A percentile compares a stretch with the other conserved stretches of the same genome.
Conservation (phyloP, 192 early-diverging fungal genomes). For the Backusella parvicylindrica region DNA sequence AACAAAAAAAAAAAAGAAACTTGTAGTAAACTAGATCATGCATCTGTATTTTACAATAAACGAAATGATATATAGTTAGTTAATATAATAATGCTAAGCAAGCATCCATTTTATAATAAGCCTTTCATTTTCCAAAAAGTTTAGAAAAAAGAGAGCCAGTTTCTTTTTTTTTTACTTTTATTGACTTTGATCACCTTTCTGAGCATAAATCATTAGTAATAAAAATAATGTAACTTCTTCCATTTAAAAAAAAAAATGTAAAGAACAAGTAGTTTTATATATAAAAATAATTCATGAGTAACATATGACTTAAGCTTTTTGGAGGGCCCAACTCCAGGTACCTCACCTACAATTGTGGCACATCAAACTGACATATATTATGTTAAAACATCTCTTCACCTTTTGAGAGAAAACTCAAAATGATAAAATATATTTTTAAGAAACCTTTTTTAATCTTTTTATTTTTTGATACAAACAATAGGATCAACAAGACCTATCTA, state of each 20-base stretch:
- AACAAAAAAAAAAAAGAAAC: neutral
- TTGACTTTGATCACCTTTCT: too few species aligned
- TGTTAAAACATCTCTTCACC: too few species aligned
- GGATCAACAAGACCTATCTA: neutral
- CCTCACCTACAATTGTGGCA: neutral
- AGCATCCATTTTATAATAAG: neutral
- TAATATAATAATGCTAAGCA: neutral
- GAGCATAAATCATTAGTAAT: too few species aligned
- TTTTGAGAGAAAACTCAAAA: neutral
- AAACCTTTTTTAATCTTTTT: neutral
- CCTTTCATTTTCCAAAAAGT: neutral
- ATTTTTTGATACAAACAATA: slow-evolving; percentile 7
- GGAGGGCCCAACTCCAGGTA: neutral
- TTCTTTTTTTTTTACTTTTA: too few species aligned
- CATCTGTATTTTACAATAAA: too few species aligned
- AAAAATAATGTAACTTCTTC: neutral
- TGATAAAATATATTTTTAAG: neutral
- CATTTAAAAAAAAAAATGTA: neutral
- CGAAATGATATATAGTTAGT: neutral
- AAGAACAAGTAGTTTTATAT: neutral
- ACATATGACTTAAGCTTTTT: neutral
- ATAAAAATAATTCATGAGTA: neutral
- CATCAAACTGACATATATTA: neutral
- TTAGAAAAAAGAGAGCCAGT: neutral
- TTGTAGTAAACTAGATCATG: too few species aligned